Evolutionary conservation across 2,329 filamentous ascomycete genomes (phyloP).

Genomic region (Arthrobotrys sphaeroides): DNA sequence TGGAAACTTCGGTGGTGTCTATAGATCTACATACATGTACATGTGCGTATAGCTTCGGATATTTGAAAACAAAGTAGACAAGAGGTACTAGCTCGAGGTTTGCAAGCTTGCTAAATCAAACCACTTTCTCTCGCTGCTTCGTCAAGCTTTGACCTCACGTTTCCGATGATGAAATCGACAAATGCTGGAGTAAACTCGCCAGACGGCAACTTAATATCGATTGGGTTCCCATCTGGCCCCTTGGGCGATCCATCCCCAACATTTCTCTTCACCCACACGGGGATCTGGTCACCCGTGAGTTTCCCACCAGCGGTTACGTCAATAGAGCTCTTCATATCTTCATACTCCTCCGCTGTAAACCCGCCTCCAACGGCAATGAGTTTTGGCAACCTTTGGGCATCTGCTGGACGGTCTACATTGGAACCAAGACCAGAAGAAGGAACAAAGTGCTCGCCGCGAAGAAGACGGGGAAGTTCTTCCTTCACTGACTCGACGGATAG

Average conservation of each 20-base stretch:
- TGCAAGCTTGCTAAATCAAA: background rate
- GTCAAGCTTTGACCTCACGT: conserved; percentile 5
- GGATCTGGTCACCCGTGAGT: conserved; percentile 11
- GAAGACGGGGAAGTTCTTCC: conserved; percentile 26
- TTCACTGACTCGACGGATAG: conserved; percentile 30
- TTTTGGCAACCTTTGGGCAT: conserved; percentile 34
- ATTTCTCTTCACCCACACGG: conserved; percentile 39
- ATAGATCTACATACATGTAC: no score
- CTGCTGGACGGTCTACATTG: conserved; percentile 27
- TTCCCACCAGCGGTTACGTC: conserved; percentile 36
- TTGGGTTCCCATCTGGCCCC: conserved; percentile 3
- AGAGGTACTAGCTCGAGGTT: no score
- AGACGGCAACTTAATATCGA: conserved; percentile 9
- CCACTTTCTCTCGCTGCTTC: conserved; percentile 30
- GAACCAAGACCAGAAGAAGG: conserved; percentile 28
- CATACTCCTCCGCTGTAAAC: conserved; percentile 32
- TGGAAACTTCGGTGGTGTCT: no score
- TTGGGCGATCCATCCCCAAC: background rate
- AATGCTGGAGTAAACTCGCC: conserved; percentile 18
- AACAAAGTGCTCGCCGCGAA: conserved; percentile 28
- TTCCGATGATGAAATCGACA: conserved; percentile 5
- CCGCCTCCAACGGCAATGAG: conserved; percentile 31
- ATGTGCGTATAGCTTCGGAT: no score
- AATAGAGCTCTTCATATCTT: conserved; percentile 38
- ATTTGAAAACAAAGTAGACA: no score